Evolutionary conservation across 176 grass and related monocot species (phyloP).

Genomic region (Eragrostis nindensis): DNA sequence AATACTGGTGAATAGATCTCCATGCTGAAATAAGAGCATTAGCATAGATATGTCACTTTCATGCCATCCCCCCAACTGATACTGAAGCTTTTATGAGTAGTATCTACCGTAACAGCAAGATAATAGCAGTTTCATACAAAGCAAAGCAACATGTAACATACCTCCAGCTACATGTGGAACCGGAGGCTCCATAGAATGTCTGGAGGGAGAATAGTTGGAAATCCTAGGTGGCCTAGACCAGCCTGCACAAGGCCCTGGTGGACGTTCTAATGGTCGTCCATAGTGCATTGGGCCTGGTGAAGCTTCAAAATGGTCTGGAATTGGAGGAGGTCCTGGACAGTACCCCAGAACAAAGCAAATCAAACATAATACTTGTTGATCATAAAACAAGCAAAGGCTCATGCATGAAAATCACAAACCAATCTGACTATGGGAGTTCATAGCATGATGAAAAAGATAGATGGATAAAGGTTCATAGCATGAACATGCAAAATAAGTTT

Average conservation of each 20-base stretch:
- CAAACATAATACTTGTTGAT: not conserved
- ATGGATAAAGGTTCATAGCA: not conserved
- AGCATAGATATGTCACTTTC: not conserved
- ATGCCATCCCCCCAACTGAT: not conserved
- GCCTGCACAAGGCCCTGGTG: conserved; percentile 57
- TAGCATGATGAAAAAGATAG: conserved; percentile 15
- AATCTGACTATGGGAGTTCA: not conserved
- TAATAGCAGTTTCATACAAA: conserved; percentile 3
- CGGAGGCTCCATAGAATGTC: conserved; percentile 63
- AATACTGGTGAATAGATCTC: conserved; percentile 1
- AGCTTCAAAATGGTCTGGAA: conserved; percentile 57
- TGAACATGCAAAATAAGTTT: conserved; percentile 1
- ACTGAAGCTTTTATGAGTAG: not conserved
- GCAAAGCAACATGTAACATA: conserved; percentile 30
- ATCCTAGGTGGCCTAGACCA: conserved; percentile 64
- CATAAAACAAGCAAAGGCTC: conserved; percentile 20
- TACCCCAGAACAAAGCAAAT: conserved; percentile 41
- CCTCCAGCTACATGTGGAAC: conserved; percentile 64
- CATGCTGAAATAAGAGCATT: not conserved
- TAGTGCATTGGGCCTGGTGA: conserved; percentile 55
- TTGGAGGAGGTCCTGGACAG: conserved; percentile 41
- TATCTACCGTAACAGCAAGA: conserved; percentile 14
- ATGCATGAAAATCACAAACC: not conserved
- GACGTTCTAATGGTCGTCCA: conserved; percentile 63
- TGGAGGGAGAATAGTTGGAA: conserved; percentile 53